Percentiles rank a stretch among this genome's conserved stretches.
phyloP scores from a whole-genome alignment of 2,329 filamentous ascomycete species.

The Phaeosphaeriaceae sp. region DNA sequence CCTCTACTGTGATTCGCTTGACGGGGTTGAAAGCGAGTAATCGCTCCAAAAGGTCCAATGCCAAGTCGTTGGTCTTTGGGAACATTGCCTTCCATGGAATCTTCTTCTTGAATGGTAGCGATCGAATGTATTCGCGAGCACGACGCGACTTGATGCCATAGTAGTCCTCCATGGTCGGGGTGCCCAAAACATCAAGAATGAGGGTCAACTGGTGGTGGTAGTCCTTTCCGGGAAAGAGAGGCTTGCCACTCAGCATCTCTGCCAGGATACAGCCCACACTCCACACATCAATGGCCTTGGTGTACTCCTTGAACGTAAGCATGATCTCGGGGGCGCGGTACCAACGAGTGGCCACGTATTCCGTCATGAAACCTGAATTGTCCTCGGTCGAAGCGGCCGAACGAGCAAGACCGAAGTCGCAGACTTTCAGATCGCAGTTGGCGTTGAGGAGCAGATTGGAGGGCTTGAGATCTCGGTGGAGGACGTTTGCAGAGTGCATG shows the following conservation, averaged over 20 bases:
- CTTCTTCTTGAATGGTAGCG: constrained; percentile 99
- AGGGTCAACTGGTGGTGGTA: constrained; percentile 98
- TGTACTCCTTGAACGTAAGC: constrained; percentile 99
- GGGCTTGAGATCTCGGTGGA: constrained; percentile 96
- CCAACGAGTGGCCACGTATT: constrained; percentile 99
- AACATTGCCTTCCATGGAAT: constrained; percentile 97
- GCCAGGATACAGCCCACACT: constrained; percentile 97
- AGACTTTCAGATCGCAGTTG: constrained; percentile 98
- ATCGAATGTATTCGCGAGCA: constrained; percentile 96
- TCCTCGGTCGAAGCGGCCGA: constrained; percentile 97
- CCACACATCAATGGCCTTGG: constrained; percentile 99
- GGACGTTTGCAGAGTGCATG: constrained; percentile 98
- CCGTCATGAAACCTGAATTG: constrained; percentile 99
- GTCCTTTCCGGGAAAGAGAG: constrained; percentile 96
- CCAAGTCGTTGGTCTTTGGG: constrained; percentile 98
- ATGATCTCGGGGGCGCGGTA: constrained; percentile 99
- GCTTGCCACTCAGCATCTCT: constrained; percentile 98
- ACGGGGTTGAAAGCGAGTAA: constrained; percentile 97
- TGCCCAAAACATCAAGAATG: constrained; percentile 95
- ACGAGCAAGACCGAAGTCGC: constrained; percentile 94
- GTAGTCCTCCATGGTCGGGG: constrained; percentile 99
- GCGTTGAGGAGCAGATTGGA: constrained; percentile 97
- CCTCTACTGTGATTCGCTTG: constrained; percentile 97
- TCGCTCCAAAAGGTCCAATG: constrained; percentile 92
- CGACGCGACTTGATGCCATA: constrained; percentile 99